A percentile compares a stretch with the other conserved stretches of the same genome.
Conservation (phyloP, 805 yeast species). For the Myxozyma neotropica region DNA sequence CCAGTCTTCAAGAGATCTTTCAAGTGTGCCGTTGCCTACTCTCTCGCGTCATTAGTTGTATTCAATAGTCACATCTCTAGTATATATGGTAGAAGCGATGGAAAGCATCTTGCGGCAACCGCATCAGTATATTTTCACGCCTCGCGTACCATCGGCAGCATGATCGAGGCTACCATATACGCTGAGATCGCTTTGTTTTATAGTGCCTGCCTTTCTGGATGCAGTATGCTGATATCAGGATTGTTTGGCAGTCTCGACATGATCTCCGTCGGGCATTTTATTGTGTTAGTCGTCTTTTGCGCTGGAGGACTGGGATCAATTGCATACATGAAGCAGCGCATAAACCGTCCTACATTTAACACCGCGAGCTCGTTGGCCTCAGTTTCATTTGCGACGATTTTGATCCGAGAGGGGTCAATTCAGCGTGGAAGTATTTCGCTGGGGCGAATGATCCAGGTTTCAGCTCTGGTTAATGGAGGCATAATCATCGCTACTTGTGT, state of each 20-base stretch:
- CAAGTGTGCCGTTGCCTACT: constrained; percentile 74
- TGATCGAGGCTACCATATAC: constrained; percentile 71
- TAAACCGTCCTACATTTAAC: constrained; percentile 69
- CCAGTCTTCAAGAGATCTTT: constrained; percentile 36
- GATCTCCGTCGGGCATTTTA: constrained; percentile 42
- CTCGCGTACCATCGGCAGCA: constrained; percentile 73
- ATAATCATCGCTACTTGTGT: constrained; percentile 58
- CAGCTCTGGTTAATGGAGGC: constrained; percentile 62
- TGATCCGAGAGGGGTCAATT: constrained; percentile 71
- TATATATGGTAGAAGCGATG: constrained; percentile 64
- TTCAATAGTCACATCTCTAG: constrained; percentile 50
- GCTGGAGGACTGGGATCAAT: constrained; percentile 63
- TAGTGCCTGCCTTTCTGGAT: constrained; percentile 55
- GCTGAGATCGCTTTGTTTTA: constrained; percentile 58
- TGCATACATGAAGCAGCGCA: constrained; percentile 68
- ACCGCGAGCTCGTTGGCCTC: constrained; percentile 81
- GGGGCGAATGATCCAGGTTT: constrained; percentile 55
- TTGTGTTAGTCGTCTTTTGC: constrained; percentile 56
- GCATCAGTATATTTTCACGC: constrained; percentile 86
- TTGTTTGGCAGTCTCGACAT: constrained; percentile 50
- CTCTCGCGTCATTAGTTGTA: constrained; percentile 72
- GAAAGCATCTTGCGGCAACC: constrained; percentile 80
- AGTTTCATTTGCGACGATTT: constrained; percentile 67
- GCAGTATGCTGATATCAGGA: constrained; percentile 56
- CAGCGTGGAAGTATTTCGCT: constrained; percentile 62